Conservation (phyloP, 768 basidiomycete species). For the Psilocybe sp. region DNA sequence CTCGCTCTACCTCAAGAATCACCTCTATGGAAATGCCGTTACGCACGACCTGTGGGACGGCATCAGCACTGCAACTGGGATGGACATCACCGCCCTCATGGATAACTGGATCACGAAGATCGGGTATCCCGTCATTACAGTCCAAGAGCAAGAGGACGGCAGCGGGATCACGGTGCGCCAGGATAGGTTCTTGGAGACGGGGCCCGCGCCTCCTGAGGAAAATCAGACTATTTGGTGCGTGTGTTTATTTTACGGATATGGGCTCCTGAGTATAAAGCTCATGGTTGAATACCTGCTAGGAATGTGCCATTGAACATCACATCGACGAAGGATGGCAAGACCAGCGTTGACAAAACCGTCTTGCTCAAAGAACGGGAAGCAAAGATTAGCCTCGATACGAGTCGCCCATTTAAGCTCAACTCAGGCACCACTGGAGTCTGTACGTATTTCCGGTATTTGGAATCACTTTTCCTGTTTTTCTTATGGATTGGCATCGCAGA, state of each 20-base stretch:
- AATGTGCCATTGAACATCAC: conserved; percentile 76
- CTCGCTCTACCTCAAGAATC: conserved; percentile 87
- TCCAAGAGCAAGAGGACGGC: conserved; percentile 76
- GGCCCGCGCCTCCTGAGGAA: conserved; percentile 72
- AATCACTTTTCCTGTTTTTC: no score
- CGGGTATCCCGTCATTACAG: conserved; percentile 89
- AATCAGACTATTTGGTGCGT: conserved; percentile 83
- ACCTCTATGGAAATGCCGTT: conserved; percentile 79
- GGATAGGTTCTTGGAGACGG: conserved; percentile 89
- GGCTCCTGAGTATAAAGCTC: no score
- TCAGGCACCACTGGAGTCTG: conserved; percentile 87
- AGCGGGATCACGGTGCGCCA: conserved; percentile 79
- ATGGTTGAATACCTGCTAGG: conserved; percentile 37
- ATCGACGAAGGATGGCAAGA: conserved; percentile 54
- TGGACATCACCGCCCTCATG: conserved; percentile 80
- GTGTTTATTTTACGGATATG: no score
- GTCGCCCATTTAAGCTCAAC: conserved; percentile 84
- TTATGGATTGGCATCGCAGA: no score
- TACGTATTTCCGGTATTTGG: conserved; percentile 46
- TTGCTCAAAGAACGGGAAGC: conserved; percentile 70
- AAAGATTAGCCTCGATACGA: conserved; percentile 68
- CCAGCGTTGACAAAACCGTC: conserved; percentile 53
- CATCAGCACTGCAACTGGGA: conserved; percentile 68
- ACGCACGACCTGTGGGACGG: conserved; percentile 89
- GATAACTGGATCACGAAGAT: conserved; percentile 86